These are phyloP conservation scores for Hypoxylon sp. DNA, from an alignment of 2,329 filamentous ascomycete species.

Conservation along the genomic window DNA sequence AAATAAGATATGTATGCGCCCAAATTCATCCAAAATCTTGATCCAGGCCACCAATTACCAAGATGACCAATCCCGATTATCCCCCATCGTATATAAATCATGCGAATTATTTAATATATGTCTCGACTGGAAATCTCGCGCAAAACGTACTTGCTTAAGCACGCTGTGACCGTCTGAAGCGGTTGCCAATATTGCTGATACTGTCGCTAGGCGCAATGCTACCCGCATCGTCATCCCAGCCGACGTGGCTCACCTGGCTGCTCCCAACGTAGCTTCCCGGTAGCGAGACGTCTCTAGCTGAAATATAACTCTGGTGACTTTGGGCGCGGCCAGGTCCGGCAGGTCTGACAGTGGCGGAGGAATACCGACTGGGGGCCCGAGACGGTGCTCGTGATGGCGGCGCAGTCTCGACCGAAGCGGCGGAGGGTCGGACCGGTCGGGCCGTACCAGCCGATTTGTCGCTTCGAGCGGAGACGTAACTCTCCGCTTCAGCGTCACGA, in stretches of 20 bases:
- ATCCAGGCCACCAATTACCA: not conserved
- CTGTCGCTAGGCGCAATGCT: conserved; percentile 73
- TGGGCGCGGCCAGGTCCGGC: conserved; percentile 23
- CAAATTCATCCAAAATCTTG: not conserved
- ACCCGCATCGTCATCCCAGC: conserved; percentile 64
- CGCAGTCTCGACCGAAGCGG: conserved; percentile 58
- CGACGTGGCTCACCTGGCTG: conserved; percentile 58
- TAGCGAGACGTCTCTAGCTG: conserved; percentile 57
- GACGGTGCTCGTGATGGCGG: conserved; percentile 39
- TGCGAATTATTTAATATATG: not conserved
- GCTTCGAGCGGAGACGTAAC: conserved; percentile 62
- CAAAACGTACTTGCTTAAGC: conserved; percentile 14
- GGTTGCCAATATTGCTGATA: conserved; percentile 71
- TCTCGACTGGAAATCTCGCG: not conserved
- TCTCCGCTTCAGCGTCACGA: conserved; percentile 58
- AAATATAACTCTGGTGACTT: conserved; percentile 47
- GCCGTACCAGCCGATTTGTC: conserved; percentile 57
- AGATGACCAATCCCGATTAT: conserved; percentile 9
- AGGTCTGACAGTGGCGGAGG: conserved; percentile 22
- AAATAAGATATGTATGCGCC: conserved; percentile 10
- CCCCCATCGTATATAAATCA: not conserved
- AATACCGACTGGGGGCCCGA: conserved; percentile 29
- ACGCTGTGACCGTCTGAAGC: conserved; percentile 47
- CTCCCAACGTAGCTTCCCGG: conserved; percentile 61
- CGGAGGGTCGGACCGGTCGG: conserved; percentile 45